A percentile compares a stretch with the other conserved stretches of the same genome.
These are phyloP conservation scores for Castanospermum australe DNA, from an alignment of 306 rosid species.

Conservation along the genomic window DNA sequence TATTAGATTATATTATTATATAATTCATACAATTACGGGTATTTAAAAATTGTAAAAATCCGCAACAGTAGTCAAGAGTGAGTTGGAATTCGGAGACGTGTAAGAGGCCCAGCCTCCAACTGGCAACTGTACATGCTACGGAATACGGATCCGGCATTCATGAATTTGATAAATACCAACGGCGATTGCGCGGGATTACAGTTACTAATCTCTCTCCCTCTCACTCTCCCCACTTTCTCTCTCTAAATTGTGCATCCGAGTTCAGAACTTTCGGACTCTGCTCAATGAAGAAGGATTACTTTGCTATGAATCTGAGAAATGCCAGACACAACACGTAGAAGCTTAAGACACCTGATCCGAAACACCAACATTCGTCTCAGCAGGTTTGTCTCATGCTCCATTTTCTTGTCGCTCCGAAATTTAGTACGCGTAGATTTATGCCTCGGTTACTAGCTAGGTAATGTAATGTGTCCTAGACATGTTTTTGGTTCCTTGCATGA, in stretches of 20 bases:
- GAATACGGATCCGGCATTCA: conserved; percentile 19
- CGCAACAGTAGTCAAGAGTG: too few species aligned
- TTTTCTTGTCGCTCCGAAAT: neutral
- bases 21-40: too few species aligned
- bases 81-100: conserved; percentile 15
- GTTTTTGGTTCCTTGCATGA: conserved; percentile 1
- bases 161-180: conserved; percentile 49
- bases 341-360: neutral
- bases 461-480: neutral
- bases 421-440: neutral
- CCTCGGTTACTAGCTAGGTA: neutral
- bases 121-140: too few species aligned
- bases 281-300: conserved; percentile 1
- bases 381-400: neutral
- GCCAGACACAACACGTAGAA: neutral
- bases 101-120: neutral
- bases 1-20: too few species aligned
- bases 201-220: conserved; percentile 29
- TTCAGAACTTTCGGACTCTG: neutral
- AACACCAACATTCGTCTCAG: conserved; percentile 1
- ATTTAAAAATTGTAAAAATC: too few species aligned
- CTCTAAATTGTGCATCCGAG: neutral
- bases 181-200: conserved; percentile 43
- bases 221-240: conserved; percentile 19
- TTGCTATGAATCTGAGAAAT: conserved; percentile 13